phyloP scores from a whole-genome alignment of 495 filamentous ascomycete genomes.

The Xylaria sp. region DNA sequence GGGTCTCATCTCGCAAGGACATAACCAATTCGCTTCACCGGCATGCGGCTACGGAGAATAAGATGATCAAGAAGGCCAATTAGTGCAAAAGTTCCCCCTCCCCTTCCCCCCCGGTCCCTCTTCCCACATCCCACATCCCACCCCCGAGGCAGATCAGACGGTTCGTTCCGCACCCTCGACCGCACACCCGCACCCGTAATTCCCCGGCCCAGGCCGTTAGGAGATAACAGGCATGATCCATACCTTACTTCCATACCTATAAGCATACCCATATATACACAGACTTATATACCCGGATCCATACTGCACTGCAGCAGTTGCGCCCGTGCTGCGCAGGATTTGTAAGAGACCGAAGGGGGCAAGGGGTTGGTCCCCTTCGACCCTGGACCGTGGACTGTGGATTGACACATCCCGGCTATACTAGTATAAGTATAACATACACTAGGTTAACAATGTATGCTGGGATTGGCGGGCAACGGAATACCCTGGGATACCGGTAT shows the following conservation, averaged over 20 bases:
- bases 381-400: not conserved
- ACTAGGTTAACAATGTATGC: no score
- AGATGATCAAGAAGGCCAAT: not conserved
- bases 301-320: slow-evolving; percentile 10
- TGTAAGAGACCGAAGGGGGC: slow-evolving; percentile 5
- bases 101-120: no score
- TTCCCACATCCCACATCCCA: no score
- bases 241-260: no score
- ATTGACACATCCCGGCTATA: not conserved
- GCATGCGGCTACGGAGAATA: slow-evolving; percentile 15
- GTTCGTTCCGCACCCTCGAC: slow-evolving; percentile 15
- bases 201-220: slow-evolving; percentile 27
- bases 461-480: no score
- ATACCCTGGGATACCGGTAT: no score
- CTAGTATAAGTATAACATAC: no score
- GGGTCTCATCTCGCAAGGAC: slow-evolving; percentile 14
- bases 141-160: slow-evolving; percentile 17
- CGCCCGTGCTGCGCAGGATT: not conserved
- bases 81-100: no score
- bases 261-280: no score
- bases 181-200: slow-evolving; percentile 18
- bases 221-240: slow-evolving; percentile 12
- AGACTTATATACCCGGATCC: no score
- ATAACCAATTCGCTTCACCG: slow-evolving; percentile 11
- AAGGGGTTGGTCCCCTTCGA: no score